Percentiles rank a stretch among this genome's conserved stretches.
These are phyloP conservation scores for Pythium brassicae DNA, from an alignment of 352 stramenopile genomes.

Conservation along the genomic window DNA sequence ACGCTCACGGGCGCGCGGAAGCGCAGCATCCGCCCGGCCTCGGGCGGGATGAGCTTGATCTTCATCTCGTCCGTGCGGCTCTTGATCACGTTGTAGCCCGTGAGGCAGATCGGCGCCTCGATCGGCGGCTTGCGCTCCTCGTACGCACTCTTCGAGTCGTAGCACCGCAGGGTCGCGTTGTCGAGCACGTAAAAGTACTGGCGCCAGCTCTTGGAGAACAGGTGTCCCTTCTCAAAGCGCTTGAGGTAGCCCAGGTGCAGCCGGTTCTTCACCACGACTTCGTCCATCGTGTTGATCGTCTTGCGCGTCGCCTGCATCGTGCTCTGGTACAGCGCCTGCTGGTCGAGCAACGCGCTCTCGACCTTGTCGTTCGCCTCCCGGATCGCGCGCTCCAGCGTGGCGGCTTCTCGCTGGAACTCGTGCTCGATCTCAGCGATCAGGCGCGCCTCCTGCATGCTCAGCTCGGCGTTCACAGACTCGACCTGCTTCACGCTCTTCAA, in stretches of 20 bases:
- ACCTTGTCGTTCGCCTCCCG: slow-evolving; percentile 34
- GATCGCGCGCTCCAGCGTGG: slow-evolving; percentile 35
- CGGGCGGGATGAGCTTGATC: slow-evolving; percentile 70
- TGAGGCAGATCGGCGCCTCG: slow-evolving; percentile 49
- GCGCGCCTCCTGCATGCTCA: slow-evolving; percentile 41
- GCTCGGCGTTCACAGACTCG: slow-evolving; percentile 42
- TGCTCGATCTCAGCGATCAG: slow-evolving; percentile 42
- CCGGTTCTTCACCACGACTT: slow-evolving; percentile 59
- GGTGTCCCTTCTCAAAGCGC: slow-evolving; percentile 65
- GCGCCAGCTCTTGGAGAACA: slow-evolving; percentile 73
- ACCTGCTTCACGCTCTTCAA: slow-evolving; percentile 42
- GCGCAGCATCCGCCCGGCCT: slow-evolving; percentile 62
- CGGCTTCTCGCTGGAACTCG: slow-evolving; percentile 33
- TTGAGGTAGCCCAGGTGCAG: slow-evolving; percentile 69
- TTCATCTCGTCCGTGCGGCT: slow-evolving; percentile 78
- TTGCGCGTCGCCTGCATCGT: slow-evolving; percentile 73
- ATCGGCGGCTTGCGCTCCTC: slow-evolving; percentile 55
- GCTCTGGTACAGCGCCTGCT: slow-evolving; percentile 65
- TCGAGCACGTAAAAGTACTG: slow-evolving; percentile 79
- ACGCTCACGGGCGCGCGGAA: slow-evolving; percentile 72
- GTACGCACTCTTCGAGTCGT: slow-evolving; percentile 69
- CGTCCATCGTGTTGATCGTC: slow-evolving; percentile 75
- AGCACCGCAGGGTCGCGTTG: slow-evolving; percentile 59
- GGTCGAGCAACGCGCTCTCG: slow-evolving; percentile 42
- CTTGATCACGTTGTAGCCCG: slow-evolving; percentile 61